A percentile compares a stretch with the other conserved stretches of the same genome.
Conservation (phyloP, 2,329 filamentous ascomycete species). For the Apiospora marii region DNA sequence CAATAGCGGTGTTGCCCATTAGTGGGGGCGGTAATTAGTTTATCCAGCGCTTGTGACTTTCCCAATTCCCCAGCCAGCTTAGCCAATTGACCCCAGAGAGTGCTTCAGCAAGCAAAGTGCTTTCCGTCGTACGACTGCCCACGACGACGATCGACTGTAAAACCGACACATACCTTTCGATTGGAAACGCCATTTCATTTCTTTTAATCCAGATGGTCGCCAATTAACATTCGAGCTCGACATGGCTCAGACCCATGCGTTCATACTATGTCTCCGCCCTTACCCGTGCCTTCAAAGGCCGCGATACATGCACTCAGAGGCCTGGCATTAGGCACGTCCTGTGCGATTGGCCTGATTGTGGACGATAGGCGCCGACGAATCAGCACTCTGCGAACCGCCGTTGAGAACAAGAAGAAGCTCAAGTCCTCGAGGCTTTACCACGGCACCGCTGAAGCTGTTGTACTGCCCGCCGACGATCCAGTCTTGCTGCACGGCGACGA, state of each 20-base stretch:
- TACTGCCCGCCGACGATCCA: constrained; percentile 32
- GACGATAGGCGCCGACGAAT: constrained; percentile 65
- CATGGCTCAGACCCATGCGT: constrained; percentile 29
- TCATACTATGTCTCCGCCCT: constrained; percentile 52
- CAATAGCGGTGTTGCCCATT: neutral
- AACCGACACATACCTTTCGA: constrained; percentile 19
- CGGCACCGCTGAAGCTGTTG: constrained; percentile 29
- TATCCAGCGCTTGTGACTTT: constrained; percentile 9
- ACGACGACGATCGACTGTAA: constrained; percentile 8
- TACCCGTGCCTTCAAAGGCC: constrained; percentile 62
- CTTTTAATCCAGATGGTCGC: constrained; percentile 3
- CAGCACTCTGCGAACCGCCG: constrained; percentile 56
- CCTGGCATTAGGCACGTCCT: constrained; percentile 64
- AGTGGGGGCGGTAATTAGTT: constrained; percentile 8
- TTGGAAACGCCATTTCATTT: constrained; percentile 16
- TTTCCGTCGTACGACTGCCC: constrained; percentile 7
- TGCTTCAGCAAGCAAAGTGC: constrained; percentile 20
- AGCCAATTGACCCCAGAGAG: constrained; percentile 27
- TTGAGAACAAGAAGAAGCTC: constrained; percentile 61
- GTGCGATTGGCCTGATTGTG: constrained; percentile 61
- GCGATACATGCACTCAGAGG: constrained; percentile 63
- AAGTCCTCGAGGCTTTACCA: constrained; percentile 49
- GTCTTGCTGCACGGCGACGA: constrained; percentile 26
- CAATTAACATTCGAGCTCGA: constrained; percentile 26
- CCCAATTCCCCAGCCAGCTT: neutral